A percentile compares a stretch with the other conserved stretches of the same genome.
phyloP scores from a whole-genome alignment of 495 filamentous ascomycete species.

The Platismatia glauca region DNA sequence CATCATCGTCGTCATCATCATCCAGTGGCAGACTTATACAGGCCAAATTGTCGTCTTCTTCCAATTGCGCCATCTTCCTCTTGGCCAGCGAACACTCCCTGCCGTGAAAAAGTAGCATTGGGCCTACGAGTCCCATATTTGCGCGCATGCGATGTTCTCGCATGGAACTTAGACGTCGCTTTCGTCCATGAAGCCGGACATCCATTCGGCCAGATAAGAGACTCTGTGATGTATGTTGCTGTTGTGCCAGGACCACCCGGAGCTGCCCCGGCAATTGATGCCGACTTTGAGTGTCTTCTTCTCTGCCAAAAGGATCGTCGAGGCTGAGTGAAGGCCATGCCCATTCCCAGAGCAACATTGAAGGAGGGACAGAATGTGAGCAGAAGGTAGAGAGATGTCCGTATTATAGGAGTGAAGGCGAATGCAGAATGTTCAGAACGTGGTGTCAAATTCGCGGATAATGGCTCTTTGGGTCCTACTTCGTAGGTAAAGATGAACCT shows the following conservation, averaged over 20 bases:
- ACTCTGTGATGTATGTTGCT: not conserved
- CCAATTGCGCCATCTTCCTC: not conserved
- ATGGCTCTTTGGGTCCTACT: conserved; percentile 3
- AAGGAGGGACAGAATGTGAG: not conserved
- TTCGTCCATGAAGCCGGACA: not conserved
- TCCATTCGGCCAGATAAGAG: not conserved
- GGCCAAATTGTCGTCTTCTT: not conserved
- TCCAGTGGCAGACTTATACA: not conserved
- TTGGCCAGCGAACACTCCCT: not conserved
- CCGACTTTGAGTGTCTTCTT: not conserved
- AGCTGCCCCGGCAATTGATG: not conserved
- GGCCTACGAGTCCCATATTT: not conserved
- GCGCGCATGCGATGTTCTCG: not conserved
- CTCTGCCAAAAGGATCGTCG: not conserved
- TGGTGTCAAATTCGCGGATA: not conserved
- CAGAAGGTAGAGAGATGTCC: not conserved
- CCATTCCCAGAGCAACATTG: not conserved
- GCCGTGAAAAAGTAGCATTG: not conserved
- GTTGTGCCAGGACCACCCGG: not conserved
- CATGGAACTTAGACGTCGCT: not conserved
- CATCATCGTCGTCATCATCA: not conserved
- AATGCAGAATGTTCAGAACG: not conserved
- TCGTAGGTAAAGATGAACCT: not conserved
- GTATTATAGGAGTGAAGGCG: not conserved
- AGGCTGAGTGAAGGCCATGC: not conserved